Evolutionary conservation across 305 asterid genomes (phyloP), one percentile per base, ranked within the genome.

Genomic region (Solanum hybrid): DNA sequence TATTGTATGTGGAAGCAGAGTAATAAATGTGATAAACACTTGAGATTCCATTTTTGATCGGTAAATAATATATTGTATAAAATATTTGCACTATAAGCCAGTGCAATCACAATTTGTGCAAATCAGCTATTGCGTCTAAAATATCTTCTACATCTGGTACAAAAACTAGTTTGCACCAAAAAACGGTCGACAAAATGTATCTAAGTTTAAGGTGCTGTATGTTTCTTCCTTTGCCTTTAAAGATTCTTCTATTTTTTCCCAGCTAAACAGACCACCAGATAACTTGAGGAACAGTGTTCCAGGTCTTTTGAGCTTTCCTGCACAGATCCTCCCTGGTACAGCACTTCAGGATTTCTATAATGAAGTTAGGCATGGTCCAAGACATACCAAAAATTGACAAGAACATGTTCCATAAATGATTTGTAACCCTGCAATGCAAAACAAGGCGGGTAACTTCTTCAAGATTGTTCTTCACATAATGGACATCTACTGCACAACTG

Each of bases 21-120:
- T 29, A 74, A 28, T 74, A 76, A 76, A 76, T 76, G 40, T 8
- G 82, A 76, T 18, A 4, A 76, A 76, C 82, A 18, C 82, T 76
- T 76, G 82, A 76, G 82, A 94, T 93, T 89, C 92, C 93, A 91
- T 94, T 94, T 90, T 92, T 94, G 89, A 93, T 94, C 90, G 84
- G 57, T 79, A 36, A 78, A 35, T 35, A 35, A 35, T 78, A 36
- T 22, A 77, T 78, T 22, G 31, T 36, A 78, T 20, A 33, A 77
- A 78, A 78, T 22, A 78, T 20, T 35, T 78, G 85, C 85, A 78
- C 85, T 11, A 69, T 69, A 78, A 78, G 31, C 57, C 85, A 11
- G 85, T 35, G 31, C 31, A 35, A 22, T 78, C 24, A 11, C 85
- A 35, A 18, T 37, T 78, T 78, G 31, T 78, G 42, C 51, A 78